These are phyloP conservation scores for Epichloe sibirici DNA, from an alignment of 2,329 filamentous ascomycete species.

Conservation along the genomic window DNA sequence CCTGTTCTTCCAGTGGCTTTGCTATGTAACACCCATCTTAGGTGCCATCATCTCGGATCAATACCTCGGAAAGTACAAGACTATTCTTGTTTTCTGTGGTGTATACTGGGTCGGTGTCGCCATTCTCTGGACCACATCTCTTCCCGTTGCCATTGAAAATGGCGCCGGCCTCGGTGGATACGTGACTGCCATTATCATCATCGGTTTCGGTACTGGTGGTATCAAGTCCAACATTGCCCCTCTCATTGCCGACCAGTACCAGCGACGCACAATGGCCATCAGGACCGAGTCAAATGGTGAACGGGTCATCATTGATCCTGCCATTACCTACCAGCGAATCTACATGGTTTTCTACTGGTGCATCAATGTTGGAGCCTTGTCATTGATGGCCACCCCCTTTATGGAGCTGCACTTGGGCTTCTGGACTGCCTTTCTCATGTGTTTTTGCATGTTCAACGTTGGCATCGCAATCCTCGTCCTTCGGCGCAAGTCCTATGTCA, in stretches of 20 bases:
- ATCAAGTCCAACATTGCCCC: constrained; percentile 55
- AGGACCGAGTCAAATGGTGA: constrained; percentile 36
- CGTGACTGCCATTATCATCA: constrained; percentile 45
- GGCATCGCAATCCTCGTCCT: constrained; percentile 40
- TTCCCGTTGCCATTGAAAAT: constrained; percentile 23
- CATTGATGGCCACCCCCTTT: constrained; percentile 52
- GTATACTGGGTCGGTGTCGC: constrained; percentile 47
- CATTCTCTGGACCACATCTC: constrained; percentile 39
- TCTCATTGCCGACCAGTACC: constrained; percentile 53
- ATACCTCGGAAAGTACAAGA: constrained; percentile 49
- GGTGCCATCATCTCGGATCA: constrained; percentile 45
- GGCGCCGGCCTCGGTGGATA: constrained; percentile 36
- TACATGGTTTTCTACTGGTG: constrained; percentile 67
- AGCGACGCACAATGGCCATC: constrained; percentile 38
- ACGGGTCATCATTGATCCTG: constrained; percentile 54
- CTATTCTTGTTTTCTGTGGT: constrained; percentile 43
- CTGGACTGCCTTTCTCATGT: constrained; percentile 50
- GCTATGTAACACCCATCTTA: constrained; percentile 30
- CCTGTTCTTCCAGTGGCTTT: constrained; percentile 43
- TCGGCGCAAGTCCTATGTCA: constrained; percentile 34
- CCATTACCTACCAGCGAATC: constrained; percentile 53
- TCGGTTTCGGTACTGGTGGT: constrained; percentile 54
- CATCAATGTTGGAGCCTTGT: constrained; percentile 63
- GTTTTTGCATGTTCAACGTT: constrained; percentile 49
- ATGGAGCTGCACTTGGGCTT: constrained; percentile 57